These are phyloP conservation scores for Quercus bicolor DNA, from an alignment of 306 rosid genomes.

Conservation along the genomic window DNA sequence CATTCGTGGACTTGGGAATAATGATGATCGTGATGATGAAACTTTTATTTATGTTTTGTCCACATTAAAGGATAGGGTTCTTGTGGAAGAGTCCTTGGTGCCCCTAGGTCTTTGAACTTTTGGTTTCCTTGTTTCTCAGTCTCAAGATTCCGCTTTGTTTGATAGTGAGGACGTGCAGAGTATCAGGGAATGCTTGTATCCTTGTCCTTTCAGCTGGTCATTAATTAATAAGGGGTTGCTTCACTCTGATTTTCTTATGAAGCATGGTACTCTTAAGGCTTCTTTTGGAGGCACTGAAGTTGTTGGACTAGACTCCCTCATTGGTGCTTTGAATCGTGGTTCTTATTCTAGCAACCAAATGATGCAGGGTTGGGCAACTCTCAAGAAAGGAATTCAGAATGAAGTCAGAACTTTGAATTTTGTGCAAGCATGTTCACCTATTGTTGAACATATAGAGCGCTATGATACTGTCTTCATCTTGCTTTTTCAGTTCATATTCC, in stretches of 20 bases:
- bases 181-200: neutral
- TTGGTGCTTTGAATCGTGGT: constrained; percentile 34
- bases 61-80: constrained; percentile 55
- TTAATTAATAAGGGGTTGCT: constrained; percentile 72
- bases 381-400: constrained; percentile 61
- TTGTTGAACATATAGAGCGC: constrained; percentile 30
- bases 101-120: constrained; percentile 66
- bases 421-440: constrained; percentile 38
- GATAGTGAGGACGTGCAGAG: constrained; percentile 40
- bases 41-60: constrained; percentile 64
- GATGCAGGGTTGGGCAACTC: neutral
- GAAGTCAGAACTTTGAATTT: constrained; percentile 48
- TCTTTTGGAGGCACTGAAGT: constrained; percentile 67
- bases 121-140: constrained; percentile 42
- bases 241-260: constrained; percentile 28
- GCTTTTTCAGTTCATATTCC: constrained; percentile 65
- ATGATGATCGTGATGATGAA: constrained; percentile 50
- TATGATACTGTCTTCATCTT: constrained; percentile 80
- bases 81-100: constrained; percentile 62
- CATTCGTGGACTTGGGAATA: constrained; percentile 56
- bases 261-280: constrained; percentile 54
- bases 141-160: constrained; percentile 29
- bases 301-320: constrained; percentile 43
- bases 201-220: constrained; percentile 34
- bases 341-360: constrained; percentile 24